A percentile compares a stretch with the other conserved stretches of the same genome.
phyloP scores from a whole-genome alignment of 2,329 filamentous ascomycete genomes.

The Trichoderma brevicompactum region DNA sequence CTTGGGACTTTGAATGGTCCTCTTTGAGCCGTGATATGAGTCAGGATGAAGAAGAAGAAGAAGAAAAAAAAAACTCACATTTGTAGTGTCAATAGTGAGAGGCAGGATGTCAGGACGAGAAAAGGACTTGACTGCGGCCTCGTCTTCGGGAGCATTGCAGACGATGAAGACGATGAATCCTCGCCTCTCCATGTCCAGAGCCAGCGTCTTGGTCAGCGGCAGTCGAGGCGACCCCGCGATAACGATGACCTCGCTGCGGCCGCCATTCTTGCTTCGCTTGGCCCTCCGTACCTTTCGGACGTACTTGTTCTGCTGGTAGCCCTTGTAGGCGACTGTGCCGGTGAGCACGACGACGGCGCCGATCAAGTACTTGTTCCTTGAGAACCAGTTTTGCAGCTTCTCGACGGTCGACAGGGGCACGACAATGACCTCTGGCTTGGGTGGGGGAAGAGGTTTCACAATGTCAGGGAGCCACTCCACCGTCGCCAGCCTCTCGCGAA shows the following conservation, averaged over 20 bases:
- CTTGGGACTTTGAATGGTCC: background rate
- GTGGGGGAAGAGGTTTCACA: slow-evolving; percentile 63
- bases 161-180: slow-evolving; percentile 95
- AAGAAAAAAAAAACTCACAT: slow-evolving; percentile 56
- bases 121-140: slow-evolving; percentile 75
- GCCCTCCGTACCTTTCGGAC: slow-evolving; percentile 73
- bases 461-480: slow-evolving; percentile 74
- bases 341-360: slow-evolving; percentile 72
- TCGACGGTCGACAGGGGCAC: slow-evolving; percentile 48
- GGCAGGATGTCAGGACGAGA: slow-evolving; percentile 81
- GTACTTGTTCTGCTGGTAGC: slow-evolving; percentile 57
- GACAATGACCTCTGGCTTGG: slow-evolving; percentile 41
- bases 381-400: slow-evolving; percentile 71
- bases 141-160: slow-evolving; percentile 82
- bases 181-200: slow-evolving; percentile 83
- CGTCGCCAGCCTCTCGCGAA: slow-evolving; percentile 71
- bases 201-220: slow-evolving; percentile 80
- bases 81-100: slow-evolving; percentile 79
- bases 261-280: slow-evolving; percentile 78
- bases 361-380: slow-evolving; percentile 72
- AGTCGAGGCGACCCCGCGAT: slow-evolving; percentile 87
- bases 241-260: slow-evolving; percentile 82
- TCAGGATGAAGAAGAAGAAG: background rate
- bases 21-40: background rate
- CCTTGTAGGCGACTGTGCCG: slow-evolving; percentile 64